These are phyloP conservation scores for Talaromyces sp. DNA, from an alignment of 2,329 filamentous ascomycete genomes.

Conservation along the genomic window DNA sequence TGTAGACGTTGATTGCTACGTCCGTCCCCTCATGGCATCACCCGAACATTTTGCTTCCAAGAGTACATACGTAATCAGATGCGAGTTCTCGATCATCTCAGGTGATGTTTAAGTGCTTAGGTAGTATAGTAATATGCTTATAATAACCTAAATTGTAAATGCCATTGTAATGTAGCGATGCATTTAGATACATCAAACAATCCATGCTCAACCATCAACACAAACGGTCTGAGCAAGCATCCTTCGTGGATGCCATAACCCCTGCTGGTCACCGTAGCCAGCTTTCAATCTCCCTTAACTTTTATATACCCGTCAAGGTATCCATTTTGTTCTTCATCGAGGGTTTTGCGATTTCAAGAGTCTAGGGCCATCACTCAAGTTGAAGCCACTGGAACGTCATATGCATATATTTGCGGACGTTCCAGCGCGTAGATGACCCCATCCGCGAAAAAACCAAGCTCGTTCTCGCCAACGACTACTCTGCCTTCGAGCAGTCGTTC, in stretches of 20 bases:
- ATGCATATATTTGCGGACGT: conserved; percentile 13
- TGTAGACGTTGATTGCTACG: no score
- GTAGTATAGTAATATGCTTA: background rate
- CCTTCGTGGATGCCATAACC: background rate
- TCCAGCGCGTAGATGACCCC: conserved; percentile 30
- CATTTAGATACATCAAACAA: background rate
- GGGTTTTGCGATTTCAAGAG: background rate
- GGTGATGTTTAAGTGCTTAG: background rate
- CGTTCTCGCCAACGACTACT: conserved; percentile 29
- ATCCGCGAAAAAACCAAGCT: conserved; percentile 37
- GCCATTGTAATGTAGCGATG: background rate
- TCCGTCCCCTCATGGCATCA: no score
- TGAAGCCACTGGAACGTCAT: conserved; percentile 4
- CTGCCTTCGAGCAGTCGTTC: conserved; percentile 27
- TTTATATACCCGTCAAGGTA: background rate
- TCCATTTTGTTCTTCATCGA: background rate
- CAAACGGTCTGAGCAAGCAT: background rate
- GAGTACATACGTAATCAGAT: no score
- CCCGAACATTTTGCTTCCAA: no score
- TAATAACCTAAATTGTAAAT: background rate
- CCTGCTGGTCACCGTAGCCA: conserved; percentile 13
- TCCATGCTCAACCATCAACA: background rate
- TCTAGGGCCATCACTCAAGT: background rate
- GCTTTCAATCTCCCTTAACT: background rate
- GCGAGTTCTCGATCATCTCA: no score